Percentiles rank a stretch among this genome's conserved stretches.
Evolutionary conservation across 2,329 filamentous ascomycete genomes (phyloP).

Genomic region (Emergomyces orientalis): DNA sequence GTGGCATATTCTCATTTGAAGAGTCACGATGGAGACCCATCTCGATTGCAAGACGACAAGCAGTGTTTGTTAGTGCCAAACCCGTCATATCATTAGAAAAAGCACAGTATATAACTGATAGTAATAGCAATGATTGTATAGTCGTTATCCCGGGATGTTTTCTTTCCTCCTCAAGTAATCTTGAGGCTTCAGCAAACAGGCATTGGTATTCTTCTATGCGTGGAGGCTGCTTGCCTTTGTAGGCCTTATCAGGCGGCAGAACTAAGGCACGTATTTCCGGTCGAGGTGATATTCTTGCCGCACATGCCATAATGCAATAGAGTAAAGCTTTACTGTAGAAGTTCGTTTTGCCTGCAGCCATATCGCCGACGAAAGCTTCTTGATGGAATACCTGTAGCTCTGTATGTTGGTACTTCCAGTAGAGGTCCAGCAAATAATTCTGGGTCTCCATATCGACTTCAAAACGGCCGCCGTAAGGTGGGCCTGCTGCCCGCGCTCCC

Average conservation of each 20-base stretch:
- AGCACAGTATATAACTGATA: slow-evolving; percentile 15
- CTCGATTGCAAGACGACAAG: slow-evolving; percentile 15
- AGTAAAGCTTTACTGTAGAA: slow-evolving; percentile 15
- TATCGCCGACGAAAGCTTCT: slow-evolving; percentile 8
- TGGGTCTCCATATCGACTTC: slow-evolving; percentile 9
- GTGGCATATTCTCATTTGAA: slow-evolving; percentile 9
- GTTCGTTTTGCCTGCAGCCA: slow-evolving; percentile 9
- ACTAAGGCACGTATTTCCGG: slow-evolving; percentile 13
- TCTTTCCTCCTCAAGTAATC: slow-evolving; percentile 13
- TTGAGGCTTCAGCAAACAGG: slow-evolving; percentile 12
- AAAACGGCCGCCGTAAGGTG: neutral
- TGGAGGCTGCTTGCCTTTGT: neutral
- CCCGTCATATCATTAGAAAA: slow-evolving; percentile 16
- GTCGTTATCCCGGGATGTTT: slow-evolving; percentile 15
- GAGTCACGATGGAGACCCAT: slow-evolving; percentile 15
- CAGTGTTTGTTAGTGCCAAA: slow-evolving; percentile 15
- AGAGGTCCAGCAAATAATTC: slow-evolving; percentile 10
- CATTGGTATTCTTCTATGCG: slow-evolving; percentile 8
- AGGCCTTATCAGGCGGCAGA: slow-evolving; percentile 8
- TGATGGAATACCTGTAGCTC: slow-evolving; percentile 10
- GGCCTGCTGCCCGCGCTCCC: slow-evolving; percentile 4
- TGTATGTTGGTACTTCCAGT: slow-evolving; percentile 13
- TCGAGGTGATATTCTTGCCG: slow-evolving; percentile 12
- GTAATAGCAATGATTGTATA: slow-evolving; percentile 14
- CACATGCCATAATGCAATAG: slow-evolving; percentile 15